A percentile compares a stretch with the other conserved stretches of the same genome.
Conservation (phyloP, 495 filamentous ascomycete species). For the Podospora pseudocomata region DNA sequence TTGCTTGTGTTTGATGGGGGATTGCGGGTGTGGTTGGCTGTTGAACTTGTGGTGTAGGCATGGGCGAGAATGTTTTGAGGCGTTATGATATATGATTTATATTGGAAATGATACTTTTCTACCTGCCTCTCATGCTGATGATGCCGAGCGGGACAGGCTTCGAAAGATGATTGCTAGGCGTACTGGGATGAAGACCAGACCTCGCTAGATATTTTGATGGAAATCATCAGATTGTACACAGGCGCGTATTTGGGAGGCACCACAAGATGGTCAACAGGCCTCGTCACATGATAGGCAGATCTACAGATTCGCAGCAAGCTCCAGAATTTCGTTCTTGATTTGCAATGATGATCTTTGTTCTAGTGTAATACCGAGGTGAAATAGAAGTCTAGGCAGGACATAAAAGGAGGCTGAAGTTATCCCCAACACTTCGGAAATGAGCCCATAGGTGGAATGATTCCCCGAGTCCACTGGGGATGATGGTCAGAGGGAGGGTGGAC, state of each 20-base stretch:
- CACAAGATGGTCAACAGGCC: too few relatives aligned
- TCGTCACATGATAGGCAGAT: too few relatives aligned
- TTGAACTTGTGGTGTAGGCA: background rate
- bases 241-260: too few relatives aligned
- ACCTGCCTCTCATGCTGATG: too few relatives aligned
- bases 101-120: slow-evolving; percentile 26
- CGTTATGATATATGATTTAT: slow-evolving; percentile 30
- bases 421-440: slow-evolving; percentile 10
- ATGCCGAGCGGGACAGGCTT: too few relatives aligned
- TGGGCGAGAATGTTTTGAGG: slow-evolving; percentile 22
- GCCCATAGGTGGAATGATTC: background rate
- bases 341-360: too few relatives aligned
- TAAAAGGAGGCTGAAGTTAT: background rate
- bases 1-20: background rate
- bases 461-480: background rate
- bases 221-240: too few relatives aligned
- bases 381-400: background rate
- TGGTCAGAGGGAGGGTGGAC: background rate
- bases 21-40: background rate
- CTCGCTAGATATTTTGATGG: too few relatives aligned
- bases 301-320: too few relatives aligned
- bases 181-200: too few relatives aligned
- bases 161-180: too few relatives aligned
- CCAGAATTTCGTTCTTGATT: too few relatives aligned
- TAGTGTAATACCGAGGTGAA: background rate